Conservation (phyloP, 2,329 filamentous ascomycete species). For the Raffaelea albimanens region DNA sequence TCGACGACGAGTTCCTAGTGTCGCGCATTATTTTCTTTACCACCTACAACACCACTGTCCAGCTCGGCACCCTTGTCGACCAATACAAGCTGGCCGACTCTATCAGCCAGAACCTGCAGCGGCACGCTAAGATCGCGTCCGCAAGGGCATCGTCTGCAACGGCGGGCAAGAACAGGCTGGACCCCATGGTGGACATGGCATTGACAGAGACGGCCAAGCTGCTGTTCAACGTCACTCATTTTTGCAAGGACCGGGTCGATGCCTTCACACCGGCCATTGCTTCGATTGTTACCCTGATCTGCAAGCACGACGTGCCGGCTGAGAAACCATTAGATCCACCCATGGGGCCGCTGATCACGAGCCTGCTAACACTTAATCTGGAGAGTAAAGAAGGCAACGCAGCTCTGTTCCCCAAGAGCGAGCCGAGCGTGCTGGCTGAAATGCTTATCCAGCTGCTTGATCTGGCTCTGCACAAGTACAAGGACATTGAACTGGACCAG, state of each 20-base stretch:
- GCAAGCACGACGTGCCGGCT: conserved; percentile 42
- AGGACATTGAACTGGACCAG: conserved; percentile 61
- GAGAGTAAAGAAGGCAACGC: conserved; percentile 40
- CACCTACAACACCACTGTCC: conserved; percentile 65
- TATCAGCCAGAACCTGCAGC: conserved; percentile 59
- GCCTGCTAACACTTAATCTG: conserved; percentile 69
- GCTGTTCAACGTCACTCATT: conserved; percentile 78
- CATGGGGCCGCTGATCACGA: conserved; percentile 65
- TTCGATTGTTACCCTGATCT: conserved; percentile 62
- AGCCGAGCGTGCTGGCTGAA: conserved; percentile 49
- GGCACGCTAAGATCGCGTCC: conserved; percentile 48
- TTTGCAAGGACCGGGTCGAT: conserved; percentile 50
- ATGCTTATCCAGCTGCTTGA: conserved; percentile 64
- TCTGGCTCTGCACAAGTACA: conserved; percentile 52
- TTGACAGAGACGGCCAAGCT: conserved; percentile 78
- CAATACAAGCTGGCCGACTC: conserved; percentile 57
- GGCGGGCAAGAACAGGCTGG: conserved; percentile 17
- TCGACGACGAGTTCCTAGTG: conserved; percentile 78
- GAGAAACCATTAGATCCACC: conserved; percentile 62
- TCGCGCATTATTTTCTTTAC: conserved; percentile 72
- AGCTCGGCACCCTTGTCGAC: conserved; percentile 56
- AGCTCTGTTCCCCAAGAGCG: conserved; percentile 57
- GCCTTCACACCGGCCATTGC: conserved; percentile 61
- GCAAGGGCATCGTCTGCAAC: conserved; percentile 3
- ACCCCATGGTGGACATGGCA: conserved; percentile 68